These are phyloP conservation scores for Stemphylium beticola DNA, from an alignment of 2,329 filamentous ascomycete genomes.

Conservation along the genomic window DNA sequence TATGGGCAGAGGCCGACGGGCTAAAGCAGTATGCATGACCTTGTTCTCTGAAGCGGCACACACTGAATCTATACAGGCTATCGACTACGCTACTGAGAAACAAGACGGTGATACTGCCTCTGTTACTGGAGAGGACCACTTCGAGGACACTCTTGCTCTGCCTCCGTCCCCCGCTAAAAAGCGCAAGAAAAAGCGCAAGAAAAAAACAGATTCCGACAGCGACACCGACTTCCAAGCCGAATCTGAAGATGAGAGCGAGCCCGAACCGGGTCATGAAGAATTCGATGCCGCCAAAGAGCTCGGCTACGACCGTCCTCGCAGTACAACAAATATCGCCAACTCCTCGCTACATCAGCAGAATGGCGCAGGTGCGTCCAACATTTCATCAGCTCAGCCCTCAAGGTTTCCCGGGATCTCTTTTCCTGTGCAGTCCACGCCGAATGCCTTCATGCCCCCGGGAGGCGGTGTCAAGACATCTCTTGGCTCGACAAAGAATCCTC, in stretches of 20 bases:
- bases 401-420: slow-evolving; percentile 8
- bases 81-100: slow-evolving; percentile 56
- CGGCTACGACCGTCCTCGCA: slow-evolving; percentile 4
- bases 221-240: slow-evolving; percentile 59
- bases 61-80: slow-evolving; percentile 33
- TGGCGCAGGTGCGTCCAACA: slow-evolving; percentile 26
- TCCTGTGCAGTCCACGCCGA: not conserved
- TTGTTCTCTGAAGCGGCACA: not conserved
- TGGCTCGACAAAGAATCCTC: not conserved
- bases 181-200: slow-evolving; percentile 31
- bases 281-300: slow-evolving; percentile 16
- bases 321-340: slow-evolving; percentile 12
- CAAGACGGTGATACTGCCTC: slow-evolving; percentile 21
- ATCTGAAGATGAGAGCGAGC: slow-evolving; percentile 35
- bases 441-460: not conserved
- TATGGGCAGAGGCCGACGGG: slow-evolving; percentile 85
- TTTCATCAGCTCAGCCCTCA: slow-evolving; percentile 11
- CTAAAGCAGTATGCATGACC: slow-evolving; percentile 60
- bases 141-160: slow-evolving; percentile 24
- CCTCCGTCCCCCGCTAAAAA: slow-evolving; percentile 40
- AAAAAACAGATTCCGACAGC: slow-evolving; percentile 48
- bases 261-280: slow-evolving; percentile 13
- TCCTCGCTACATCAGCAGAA: slow-evolving; percentile 28
- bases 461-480: not conserved
- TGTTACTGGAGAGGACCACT: slow-evolving; percentile 20